Conservation (phyloP, 2,329 filamentous ascomycete genomes). For the Plectosphaerella cucumerina region DNA sequence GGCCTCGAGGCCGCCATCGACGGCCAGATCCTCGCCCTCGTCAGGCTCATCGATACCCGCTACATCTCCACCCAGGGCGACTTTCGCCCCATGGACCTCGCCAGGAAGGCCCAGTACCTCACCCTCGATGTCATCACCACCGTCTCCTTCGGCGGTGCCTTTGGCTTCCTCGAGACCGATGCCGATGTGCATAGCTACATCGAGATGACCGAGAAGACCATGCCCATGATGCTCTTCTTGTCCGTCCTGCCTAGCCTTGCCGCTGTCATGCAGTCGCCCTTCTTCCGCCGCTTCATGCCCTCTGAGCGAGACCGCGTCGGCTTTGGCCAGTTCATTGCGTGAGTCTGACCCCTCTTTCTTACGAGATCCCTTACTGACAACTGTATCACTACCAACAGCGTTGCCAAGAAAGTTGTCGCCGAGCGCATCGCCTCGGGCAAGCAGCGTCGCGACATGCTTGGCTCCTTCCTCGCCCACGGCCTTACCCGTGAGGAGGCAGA, state of each 20-base stretch:
- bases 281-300: slow-evolving; percentile 36
- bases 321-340: slow-evolving; percentile 32
- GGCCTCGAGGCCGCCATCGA: slow-evolving; percentile 47
- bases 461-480: slow-evolving; percentile 35
- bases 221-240: slow-evolving; percentile 39
- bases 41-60: slow-evolving; percentile 43
- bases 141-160: slow-evolving; percentile 45
- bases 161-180: slow-evolving; percentile 45
- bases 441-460: slow-evolving; percentile 31
- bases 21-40: slow-evolving; percentile 35
- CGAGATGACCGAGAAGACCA: slow-evolving; percentile 33
- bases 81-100: slow-evolving; percentile 42
- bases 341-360: not conserved
- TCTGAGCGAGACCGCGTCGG: slow-evolving; percentile 32
- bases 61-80: slow-evolving; percentile 30
- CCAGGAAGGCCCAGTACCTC: slow-evolving; percentile 45
- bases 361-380: not conserved
- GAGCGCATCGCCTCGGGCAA: slow-evolving; percentile 14
- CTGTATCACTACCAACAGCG: slow-evolving; percentile 1
- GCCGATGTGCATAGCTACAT: slow-evolving; percentile 45
- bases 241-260: slow-evolving; percentile 36
- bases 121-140: slow-evolving; percentile 53
- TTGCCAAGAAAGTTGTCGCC: slow-evolving; percentile 17
- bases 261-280: slow-evolving; percentile 33
- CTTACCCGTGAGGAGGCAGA: slow-evolving; percentile 21